These are phyloP conservation scores for Yarrowia sp. DNA, from an alignment of 805 yeast genomes.

Conservation along the genomic window DNA sequence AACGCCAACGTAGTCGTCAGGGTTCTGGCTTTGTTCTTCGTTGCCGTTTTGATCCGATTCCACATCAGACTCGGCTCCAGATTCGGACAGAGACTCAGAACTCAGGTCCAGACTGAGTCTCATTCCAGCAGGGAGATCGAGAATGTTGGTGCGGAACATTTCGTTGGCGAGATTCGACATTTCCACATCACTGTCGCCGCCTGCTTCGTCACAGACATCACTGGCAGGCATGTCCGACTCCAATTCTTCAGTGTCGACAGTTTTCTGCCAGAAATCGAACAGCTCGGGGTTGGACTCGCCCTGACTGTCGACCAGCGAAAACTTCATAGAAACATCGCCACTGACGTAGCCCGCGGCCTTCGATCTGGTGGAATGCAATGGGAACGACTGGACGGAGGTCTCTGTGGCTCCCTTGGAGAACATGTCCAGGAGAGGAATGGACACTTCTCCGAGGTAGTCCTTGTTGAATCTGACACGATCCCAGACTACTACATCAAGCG, in stretches of 20 bases:
- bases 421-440: constrained; percentile 1
- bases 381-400: neutral
- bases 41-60: neutral
- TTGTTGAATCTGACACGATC: constrained; percentile 22
- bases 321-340: constrained; percentile 5
- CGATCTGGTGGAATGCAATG: neutral
- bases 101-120: neutral
- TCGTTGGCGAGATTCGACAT: constrained; percentile 15
- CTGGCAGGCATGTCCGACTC: constrained; percentile 16
- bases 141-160: constrained; percentile 18
- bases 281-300: neutral
- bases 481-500: constrained; percentile 29
- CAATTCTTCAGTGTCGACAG: neutral
- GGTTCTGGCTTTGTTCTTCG: neutral
- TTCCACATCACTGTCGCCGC: constrained; percentile 3
- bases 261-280: neutral
- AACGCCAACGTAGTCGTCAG: constrained; percentile 13
- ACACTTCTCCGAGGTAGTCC: constrained; percentile 21
- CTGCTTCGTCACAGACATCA: neutral
- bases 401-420: constrained; percentile 3
- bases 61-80: constrained; percentile 19
- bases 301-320: constrained; percentile 1
- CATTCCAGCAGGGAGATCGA: constrained; percentile 5
- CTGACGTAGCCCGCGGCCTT: neutral
- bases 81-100: constrained; percentile 14